These are phyloP conservation scores for Plasmodium vivax DNA, from an alignment of 169 alveolate genomes.

Conservation along the genomic window DNA sequence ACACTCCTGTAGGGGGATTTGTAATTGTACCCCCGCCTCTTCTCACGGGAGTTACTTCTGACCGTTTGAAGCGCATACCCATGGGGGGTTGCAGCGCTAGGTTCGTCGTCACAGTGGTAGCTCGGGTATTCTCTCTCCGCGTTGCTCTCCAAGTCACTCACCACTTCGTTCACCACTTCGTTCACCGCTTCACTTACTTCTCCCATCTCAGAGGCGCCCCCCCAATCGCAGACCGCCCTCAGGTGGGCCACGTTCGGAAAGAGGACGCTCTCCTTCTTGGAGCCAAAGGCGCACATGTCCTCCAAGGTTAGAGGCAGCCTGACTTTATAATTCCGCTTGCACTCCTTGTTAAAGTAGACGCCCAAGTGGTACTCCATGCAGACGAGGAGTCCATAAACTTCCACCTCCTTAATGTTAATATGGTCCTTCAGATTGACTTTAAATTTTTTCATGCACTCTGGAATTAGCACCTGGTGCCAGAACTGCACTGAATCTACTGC, in stretches of 20 bases:
- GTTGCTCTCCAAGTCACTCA: too few species aligned
- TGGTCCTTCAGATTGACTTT: constrained; percentile 34
- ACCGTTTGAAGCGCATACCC: background rate
- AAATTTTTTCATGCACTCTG: constrained; percentile 41
- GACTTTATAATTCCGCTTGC: constrained; percentile 31
- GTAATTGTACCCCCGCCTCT: background rate
- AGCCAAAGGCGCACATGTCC: constrained; percentile 37
- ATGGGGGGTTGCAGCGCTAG: background rate
- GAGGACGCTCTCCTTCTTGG: constrained; percentile 6
- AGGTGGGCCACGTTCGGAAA: constrained; percentile 41
- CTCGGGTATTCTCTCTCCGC: background rate
- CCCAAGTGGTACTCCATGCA: constrained; percentile 70
- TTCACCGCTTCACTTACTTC: background rate
- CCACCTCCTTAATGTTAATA: constrained; percentile 41
- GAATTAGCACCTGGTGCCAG: constrained; percentile 55
- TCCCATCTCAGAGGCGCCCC: background rate
- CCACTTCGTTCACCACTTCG: background rate
- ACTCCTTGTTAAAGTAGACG: constrained; percentile 41
- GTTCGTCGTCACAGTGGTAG: background rate
- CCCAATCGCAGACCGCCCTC: constrained; percentile 4
- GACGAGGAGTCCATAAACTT: constrained; percentile 31
- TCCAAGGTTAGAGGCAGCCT: constrained; percentile 57
- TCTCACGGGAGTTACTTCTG: background rate
- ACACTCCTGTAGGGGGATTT: background rate
- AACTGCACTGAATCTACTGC: constrained; percentile 19